Conservation (phyloP, 495 filamentous ascomycete genomes). For the Penicillium samsonianum region DNA sequence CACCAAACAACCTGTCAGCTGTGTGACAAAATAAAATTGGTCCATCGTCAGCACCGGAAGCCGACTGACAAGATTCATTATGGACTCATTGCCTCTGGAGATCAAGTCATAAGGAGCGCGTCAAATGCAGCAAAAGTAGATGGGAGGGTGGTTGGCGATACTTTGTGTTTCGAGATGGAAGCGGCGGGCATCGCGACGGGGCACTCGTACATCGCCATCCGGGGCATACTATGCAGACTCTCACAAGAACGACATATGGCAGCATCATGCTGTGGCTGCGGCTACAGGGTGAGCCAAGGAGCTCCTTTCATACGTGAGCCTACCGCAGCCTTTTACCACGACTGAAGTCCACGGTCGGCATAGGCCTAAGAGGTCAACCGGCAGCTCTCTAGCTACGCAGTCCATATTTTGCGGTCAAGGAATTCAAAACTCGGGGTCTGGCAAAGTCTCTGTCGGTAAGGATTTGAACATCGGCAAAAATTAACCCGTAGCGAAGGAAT, state of each 20-base stretch:
- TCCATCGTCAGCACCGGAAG: too few relatives aligned
- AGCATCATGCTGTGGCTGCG: conserved; percentile 29
- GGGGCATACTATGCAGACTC: conserved; percentile 36
- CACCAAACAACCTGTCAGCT: background rate
- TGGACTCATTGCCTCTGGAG: conserved; percentile 7
- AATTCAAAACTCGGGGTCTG: too few relatives aligned
- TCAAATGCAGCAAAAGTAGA: background rate
- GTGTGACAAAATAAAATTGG: background rate
- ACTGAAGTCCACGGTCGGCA: too few relatives aligned
- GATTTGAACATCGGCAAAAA: too few relatives aligned
- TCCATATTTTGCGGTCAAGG: too few relatives aligned
- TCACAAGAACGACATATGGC: conserved; percentile 36
- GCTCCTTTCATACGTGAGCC: too few relatives aligned
- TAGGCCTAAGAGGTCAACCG: too few relatives aligned
- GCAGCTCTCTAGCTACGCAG: too few relatives aligned
- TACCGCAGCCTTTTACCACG: too few relatives aligned
- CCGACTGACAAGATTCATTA: background rate
- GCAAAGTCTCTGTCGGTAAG: too few relatives aligned
- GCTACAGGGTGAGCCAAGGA: conserved; percentile 14
- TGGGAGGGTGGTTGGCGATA: background rate
- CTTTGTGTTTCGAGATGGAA: conserved; percentile 8
- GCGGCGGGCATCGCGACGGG: conserved; percentile 1
- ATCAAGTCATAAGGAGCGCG: too few relatives aligned
- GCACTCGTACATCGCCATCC: conserved; percentile 23
- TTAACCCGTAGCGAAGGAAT: too few relatives aligned